These are phyloP conservation scores for Endoconidiophora polonica DNA, from an alignment of 2,329 filamentous ascomycete species.

Conservation along the genomic window DNA sequence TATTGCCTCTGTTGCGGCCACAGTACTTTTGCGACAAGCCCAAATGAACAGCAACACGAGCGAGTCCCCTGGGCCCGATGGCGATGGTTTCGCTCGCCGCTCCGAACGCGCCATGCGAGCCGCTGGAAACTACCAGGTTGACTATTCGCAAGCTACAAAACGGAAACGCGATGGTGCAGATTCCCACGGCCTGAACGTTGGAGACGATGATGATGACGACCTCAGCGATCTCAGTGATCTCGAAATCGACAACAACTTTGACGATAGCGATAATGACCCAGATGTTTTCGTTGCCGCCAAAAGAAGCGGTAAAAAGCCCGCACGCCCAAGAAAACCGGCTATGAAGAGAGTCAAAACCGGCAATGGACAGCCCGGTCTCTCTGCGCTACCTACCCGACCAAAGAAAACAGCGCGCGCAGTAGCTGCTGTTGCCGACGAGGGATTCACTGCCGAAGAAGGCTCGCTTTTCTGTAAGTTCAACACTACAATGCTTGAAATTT, in stretches of 20 bases:
- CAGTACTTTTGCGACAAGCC: conserved; percentile 17
- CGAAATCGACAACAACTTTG: conserved; percentile 17
- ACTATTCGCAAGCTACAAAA: conserved; percentile 30
- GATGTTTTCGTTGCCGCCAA: conserved; percentile 19
- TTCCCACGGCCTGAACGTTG: conserved; percentile 29
- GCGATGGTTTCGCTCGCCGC: conserved; percentile 36
- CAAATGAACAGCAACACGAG: conserved; percentile 39
- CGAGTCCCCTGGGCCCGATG: conserved; percentile 33
- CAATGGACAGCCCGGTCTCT: conserved; percentile 31
- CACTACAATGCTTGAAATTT: conserved; percentile 12
- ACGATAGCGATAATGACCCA: conserved; percentile 30
- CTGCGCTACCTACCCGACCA: conserved; percentile 33
- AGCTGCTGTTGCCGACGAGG: conserved; percentile 18
- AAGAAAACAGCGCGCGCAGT: conserved; percentile 40
- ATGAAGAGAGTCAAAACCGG: conserved; percentile 44
- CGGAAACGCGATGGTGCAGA: conserved; percentile 35
- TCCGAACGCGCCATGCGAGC: conserved; percentile 49
- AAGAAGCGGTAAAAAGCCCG: conserved; percentile 22
- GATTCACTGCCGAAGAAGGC: conserved; percentile 9
- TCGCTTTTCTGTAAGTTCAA: conserved; percentile 13
- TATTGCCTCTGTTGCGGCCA: neutral
- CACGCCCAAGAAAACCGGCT: conserved; percentile 37
- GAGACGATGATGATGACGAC: conserved; percentile 26
- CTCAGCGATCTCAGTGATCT: conserved; percentile 17
- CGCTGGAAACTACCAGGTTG: conserved; percentile 42